Evolutionary conservation across 1,284 basidiomycete species (phyloP).

Genomic region (Irpex sp.): DNA sequence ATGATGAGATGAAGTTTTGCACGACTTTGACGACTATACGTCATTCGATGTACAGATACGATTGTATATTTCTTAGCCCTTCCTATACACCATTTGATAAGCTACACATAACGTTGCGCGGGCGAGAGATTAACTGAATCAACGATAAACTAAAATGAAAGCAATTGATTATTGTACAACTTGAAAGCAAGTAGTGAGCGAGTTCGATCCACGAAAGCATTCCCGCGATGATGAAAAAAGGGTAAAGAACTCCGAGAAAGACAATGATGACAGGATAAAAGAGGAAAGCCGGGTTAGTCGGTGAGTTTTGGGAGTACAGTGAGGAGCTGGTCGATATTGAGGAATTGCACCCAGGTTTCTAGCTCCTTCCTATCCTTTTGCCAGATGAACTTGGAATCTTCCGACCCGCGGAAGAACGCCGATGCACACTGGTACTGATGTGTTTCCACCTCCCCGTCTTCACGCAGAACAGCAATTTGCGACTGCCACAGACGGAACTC

Average conservation of each 20-base stretch:
- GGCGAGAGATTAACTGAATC: neutral
- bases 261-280: neutral
- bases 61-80: neutral
- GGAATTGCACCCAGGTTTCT: constrained; percentile 76
- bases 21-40: neutral
- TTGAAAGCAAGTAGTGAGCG: neutral
- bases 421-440: constrained; percentile 72
- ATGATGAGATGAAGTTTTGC: neutral
- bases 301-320: constrained; percentile 70
- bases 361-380: constrained; percentile 60
- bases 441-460: constrained; percentile 44
- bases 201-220: neutral
- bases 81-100: neutral
- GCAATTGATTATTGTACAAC: neutral
- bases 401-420: constrained; percentile 68
- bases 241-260: neutral
- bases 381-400: constrained; percentile 67
- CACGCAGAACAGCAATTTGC: constrained; percentile 55
- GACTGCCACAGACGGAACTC: constrained; percentile 78
- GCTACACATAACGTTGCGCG: neutral
- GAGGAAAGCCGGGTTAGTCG: constrained; percentile 35
- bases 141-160: neutral
- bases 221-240: neutral
- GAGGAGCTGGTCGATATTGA: constrained; percentile 75
- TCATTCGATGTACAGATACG: neutral